Evolutionary conservation across 139 green algal genomes (phyloP).

Genomic region (Dunaliella primolecta): DNA sequence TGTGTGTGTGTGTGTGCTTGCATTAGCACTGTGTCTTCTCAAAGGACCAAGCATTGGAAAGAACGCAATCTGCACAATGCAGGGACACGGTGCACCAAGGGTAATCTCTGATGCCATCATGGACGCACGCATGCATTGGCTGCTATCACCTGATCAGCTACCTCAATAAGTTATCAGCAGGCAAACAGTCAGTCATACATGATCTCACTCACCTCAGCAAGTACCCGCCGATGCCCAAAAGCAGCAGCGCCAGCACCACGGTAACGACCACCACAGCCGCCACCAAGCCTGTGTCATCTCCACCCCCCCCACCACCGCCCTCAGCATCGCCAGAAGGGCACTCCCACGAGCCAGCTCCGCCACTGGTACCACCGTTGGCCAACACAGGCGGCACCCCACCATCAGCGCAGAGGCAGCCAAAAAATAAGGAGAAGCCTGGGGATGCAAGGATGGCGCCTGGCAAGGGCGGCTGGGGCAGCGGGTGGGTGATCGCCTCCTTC

Average conservation of each 20-base stretch:
- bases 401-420: constrained; percentile 1
- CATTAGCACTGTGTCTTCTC: too few relatives aligned
- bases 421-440: background rate
- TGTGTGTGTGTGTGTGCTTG: too few relatives aligned
- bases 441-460: background rate
- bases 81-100: too few relatives aligned
- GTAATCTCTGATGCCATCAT: too few relatives aligned
- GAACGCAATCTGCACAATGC: too few relatives aligned
- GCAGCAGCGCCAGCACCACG: background rate
- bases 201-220: background rate
- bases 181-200: too few relatives aligned
- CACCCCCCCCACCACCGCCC: background rate
- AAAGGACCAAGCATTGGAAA: too few relatives aligned
- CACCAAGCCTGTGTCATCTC: background rate
- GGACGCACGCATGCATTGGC: too few relatives aligned
- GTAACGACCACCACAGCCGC: background rate
- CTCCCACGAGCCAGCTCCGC: background rate
- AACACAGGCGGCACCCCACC: background rate
- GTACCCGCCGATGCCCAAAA: background rate
- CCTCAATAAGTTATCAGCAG: too few relatives aligned
- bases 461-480: background rate
- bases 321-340: background rate
- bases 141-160: too few relatives aligned
- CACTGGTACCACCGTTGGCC: background rate
- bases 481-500: constrained; percentile 13